Base-by-base conservation (phyloP, 139 green algal genomes). In the Chlorella sp. region DNA sequence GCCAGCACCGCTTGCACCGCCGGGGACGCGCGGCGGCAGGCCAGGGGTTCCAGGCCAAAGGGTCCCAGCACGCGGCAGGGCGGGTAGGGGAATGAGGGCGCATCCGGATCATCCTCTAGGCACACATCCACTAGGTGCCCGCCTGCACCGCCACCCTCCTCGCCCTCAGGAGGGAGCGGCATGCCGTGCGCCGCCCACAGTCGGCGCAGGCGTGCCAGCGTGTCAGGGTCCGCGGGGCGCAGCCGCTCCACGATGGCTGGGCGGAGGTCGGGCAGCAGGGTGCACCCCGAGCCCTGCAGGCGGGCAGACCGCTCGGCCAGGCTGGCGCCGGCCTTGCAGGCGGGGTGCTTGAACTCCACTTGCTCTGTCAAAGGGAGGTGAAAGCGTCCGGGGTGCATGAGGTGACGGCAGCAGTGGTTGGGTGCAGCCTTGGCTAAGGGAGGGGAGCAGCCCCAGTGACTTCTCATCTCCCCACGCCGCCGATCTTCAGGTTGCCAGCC, bases 91-190 rank as follows among this genome's bases (percentile, higher is more conserved):
- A 60, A 85, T 19, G 34, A 24, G 51, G 85, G 85, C 0, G 85
- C 77, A 56, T 88, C 85, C 34, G 46, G 73, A 74, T 88, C 85
- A 19, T 68, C 41, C 2, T 88, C 85, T 17, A 88, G 48, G 38
- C 62, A 43, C 13, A 88, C 76, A 20, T 87, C 32, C 64, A 70
- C 34, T 1, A 41, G 28, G 64, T 40, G 32, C 32, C 30, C 14
- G 64, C 64, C n/a, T 5, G 32, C 32, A 19, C 14, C 24, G 64
- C 73, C 46, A 36, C 75, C 36, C 67, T 24, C 22, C 38, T 48
- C 0, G 30, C 60, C 56, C 14, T 83, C 36, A 32, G 26, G 32
- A 5, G 84, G 58, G 54, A 87, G 75, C 26, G 74, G 54, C 48
- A 76, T 73, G 68, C 84, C 75, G 20, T 81, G 43, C 1, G 36